Evolutionary conservation across 495 filamentous ascomycete genomes (phyloP), one percentile per base, ranked within the genome.

Genomic region (Trypethelium eluteriae): DNA sequence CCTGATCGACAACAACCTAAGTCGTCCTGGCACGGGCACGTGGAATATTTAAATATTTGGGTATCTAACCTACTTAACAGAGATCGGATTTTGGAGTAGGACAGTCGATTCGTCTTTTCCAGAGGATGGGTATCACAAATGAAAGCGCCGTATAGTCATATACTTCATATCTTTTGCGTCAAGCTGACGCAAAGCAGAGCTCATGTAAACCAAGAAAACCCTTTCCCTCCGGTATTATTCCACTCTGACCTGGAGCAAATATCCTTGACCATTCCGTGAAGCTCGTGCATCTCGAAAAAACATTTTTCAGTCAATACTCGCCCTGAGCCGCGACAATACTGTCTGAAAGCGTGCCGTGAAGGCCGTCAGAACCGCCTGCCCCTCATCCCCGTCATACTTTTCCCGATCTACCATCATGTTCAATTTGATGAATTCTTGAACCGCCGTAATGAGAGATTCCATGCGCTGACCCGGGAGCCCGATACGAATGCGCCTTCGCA

Each of bases 381-480:
- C 81, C 12, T 77, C 75, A 49, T 81, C 81, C n/a, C 71, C 81
- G 49, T 71, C 74, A 62, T 77, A 73, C 14, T 71, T 79, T 65
- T 81, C 74, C 25, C 61, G 62, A 68, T 95, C 93, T 47, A 92
- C 89, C 70, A 85, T 86, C 71, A 84, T 81, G 73, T 96, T 84
- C 74, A 91, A 86, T 46, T 81, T 79, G 67, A 95, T 82, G 67
- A 98, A 98, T 71, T 96, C 92, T 66, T 89, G 86, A 32, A 96
- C 84, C 5, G 88, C 89, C n/a, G 85, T 83, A n/a, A 94, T 73
- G 32, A 96, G 75, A 18, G 83, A 76, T 14, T 80, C 74, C 2
- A 96, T 76, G 12, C 79, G 87, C 53, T 81, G 81, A 6, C 85
- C 82, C 2, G 83, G 83, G 56, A 91, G 79, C 38, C 76, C 80